Base-by-base conservation (phyloP, 139 green algal species). In the Chlamydomonas sp. region DNA sequence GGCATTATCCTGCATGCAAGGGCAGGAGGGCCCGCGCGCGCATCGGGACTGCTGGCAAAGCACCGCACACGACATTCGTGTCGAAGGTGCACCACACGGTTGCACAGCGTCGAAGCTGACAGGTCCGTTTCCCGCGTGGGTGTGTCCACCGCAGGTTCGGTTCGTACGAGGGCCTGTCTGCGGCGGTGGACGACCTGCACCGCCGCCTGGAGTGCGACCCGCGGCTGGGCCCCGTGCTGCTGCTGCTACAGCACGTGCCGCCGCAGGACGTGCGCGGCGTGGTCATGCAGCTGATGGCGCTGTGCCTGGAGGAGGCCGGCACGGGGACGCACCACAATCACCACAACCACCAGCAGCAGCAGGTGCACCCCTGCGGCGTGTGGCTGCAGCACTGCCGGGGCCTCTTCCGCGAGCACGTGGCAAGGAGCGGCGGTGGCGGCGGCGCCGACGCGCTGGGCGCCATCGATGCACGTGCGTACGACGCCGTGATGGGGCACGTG, bases 161-260 rank as follows among this genome's bases (percentile, higher is more conserved):
- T 2, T 79, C 81, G 20, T 78, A 61, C 18, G 81, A 86, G 81
- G 81, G 81, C 6, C 69, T 86, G 18, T 79, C 81, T 2, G 81
- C 81, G 17, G 81, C 81, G 0, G 64, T 86, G 59, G 81, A 86
- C n/a, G 60, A 79, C 69, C 79, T 86, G 62, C 79, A 86, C 69
- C 81, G 62, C 69, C 81, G 81, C 81, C 67, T 86, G 3, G 78
- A 69, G 69, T 10, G 7, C 69, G 81, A 86, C 59, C 7, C 18
- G 0, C 69, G 69, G 0, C 15, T 86, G 0, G 81, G 81, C 31
- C 77, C 17, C 60, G 59, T 68, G 14, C 61, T 49, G 14, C 68
- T 60, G 59, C 61, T 4, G 4, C 77, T 15, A 12, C 78, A 1
- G 14, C 81, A 86, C 69, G 81, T 86, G 14, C 81, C 81, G 60